A percentile compares a stretch with the other conserved stretches of the same genome.
phyloP scores from a whole-genome alignment of 75 land plant species.

The Picea glauca region DNA sequence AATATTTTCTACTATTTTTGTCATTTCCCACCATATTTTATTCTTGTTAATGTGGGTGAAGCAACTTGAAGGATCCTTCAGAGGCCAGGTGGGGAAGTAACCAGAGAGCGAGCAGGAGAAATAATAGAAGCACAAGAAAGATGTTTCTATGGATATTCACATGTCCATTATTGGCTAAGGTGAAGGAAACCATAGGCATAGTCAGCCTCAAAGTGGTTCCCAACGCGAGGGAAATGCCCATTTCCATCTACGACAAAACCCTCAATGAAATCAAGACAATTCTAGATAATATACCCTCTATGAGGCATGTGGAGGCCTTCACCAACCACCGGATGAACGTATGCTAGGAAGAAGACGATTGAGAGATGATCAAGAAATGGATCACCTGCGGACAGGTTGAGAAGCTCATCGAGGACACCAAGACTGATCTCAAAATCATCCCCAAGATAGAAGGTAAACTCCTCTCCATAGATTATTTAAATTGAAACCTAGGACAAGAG shows the following conservation, averaged over 20 bases:
- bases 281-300: conserved; percentile 67
- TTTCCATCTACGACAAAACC: conserved; percentile 65
- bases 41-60: too few species aligned
- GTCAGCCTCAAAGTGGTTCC: conserved; percentile 87
- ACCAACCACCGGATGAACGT: conserved; percentile 66
- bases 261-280: conserved; percentile 74
- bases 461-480: too few species aligned
- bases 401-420: conserved; percentile 88
- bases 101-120: not conserved
- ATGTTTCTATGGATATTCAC: conserved; percentile 19
- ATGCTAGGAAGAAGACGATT: conserved; percentile 79
- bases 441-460: conserved; percentile 58
- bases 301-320: conserved; percentile 83
- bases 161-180: conserved; percentile 55
- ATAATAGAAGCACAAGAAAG: not conserved
- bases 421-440: conserved; percentile 81
- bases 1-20: too few species aligned
- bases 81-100: too few species aligned
- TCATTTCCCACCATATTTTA: too few species aligned
- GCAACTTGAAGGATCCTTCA: too few species aligned
- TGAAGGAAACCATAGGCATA: conserved; percentile 91
- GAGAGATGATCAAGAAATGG: conserved; percentile 72
- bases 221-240: conserved; percentile 85
- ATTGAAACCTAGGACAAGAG: too few species aligned
- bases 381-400: conserved; percentile 86